Evolutionary conservation across 169 alveolate genomes (phyloP).

Genomic region (Plasmodium yoelii): DNA sequence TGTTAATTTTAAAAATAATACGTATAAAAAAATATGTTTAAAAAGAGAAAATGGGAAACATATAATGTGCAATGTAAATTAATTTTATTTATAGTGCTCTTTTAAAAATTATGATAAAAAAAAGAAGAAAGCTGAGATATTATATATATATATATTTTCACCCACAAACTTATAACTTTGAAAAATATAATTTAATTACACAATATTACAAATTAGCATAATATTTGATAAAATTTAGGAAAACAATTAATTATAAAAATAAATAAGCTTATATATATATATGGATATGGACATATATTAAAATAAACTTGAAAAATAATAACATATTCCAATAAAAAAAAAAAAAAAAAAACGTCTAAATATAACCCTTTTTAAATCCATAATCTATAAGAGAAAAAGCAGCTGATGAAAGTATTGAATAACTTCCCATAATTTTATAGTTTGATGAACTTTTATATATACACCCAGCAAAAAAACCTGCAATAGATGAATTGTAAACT

Average conservation of each 20-base stretch:
- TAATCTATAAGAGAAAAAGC: conserved; percentile 84
- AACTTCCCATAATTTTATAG: conserved; percentile 78
- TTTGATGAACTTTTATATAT: conserved; percentile 84
- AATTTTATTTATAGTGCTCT: no score
- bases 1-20: no score
- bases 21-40: no score
- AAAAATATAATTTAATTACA: no score
- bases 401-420: conserved; percentile 81
- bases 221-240: neutral
- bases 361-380: conserved; percentile 79
- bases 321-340: no score
- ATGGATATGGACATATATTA: neutral
- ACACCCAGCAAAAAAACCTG: conserved; percentile 91
- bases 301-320: conserved; percentile 3
- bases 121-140: no score
- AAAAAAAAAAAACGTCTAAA: conserved; percentile 7
- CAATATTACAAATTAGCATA: neutral
- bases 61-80: no score
- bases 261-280: neutral
- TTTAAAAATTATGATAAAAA: no score
- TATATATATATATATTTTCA: no score
- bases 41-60: no score
- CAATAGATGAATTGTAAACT: conserved; percentile 80
- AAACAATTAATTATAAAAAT: conserved; percentile 5
- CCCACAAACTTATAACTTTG: no score